Evolutionary conservation across 1,284 basidiomycete species (phyloP).

Genomic region (Trichosporon coremiiforme): DNA sequence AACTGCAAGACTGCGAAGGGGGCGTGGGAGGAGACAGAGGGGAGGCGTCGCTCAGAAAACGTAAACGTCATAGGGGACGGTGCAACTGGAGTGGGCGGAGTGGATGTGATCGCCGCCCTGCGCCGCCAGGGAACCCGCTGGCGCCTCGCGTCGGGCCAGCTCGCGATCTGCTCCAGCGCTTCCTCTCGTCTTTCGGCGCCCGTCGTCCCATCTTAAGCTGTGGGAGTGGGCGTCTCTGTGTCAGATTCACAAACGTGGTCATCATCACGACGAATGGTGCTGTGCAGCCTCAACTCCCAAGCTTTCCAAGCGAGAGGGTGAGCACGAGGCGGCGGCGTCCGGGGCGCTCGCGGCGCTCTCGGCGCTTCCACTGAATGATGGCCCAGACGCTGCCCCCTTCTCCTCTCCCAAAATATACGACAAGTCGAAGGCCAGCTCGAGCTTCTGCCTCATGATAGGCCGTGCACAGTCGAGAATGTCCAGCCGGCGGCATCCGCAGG

Average conservation of each 20-base stretch:
- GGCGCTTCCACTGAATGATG: neutral
- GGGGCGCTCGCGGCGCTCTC: no score
- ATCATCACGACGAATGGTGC: no score
- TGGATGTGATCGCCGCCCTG: neutral
- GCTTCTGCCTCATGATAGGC: neutral
- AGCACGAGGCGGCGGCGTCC: neutral
- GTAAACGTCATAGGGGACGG: neutral
- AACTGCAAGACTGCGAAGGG: no score
- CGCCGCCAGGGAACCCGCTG: neutral
- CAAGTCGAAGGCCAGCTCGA: neutral
- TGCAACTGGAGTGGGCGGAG: neutral
- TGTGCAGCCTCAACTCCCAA: no score
- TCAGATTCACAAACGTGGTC: neutral
- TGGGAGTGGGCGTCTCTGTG: neutral
- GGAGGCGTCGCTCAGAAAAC: neutral
- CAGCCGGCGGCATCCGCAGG: constrained; percentile 17
- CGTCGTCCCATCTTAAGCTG: neutral
- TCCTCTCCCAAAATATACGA: neutral
- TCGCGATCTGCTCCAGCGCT: neutral
- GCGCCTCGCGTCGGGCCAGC: neutral
- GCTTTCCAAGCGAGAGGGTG: neutral
- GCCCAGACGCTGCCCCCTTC: neutral
- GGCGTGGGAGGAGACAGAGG: neutral
- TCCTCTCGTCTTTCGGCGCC: neutral
- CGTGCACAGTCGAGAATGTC: neutral